Base-by-base conservation (phyloP, 352 stramenopile species). In the Pythium dissotocum region DNA sequence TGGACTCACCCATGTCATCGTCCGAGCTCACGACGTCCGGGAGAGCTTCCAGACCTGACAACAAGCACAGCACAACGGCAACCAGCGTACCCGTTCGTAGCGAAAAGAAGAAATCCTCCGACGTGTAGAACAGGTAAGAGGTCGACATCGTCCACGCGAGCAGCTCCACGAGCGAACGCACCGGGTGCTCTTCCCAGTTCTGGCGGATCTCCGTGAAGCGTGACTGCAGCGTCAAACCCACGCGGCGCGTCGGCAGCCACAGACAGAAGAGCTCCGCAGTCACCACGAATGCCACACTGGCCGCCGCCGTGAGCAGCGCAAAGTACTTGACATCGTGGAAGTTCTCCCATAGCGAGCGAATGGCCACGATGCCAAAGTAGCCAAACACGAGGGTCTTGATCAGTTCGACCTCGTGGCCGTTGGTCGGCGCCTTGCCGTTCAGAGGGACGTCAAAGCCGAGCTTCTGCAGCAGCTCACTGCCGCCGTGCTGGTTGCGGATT, bases 301-400 rank as follows among this genome's bases (percentile, higher is more conserved):
- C 87, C 21, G 80, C 83, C 0, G 77, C 80, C 4, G 84, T 87
- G 18, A 94, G 68, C 61, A 89, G 61, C 28, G 84, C 82, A 58
- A 93, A 93, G 44, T 79, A 73, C 80, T 87, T 82, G n/a, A 90
- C 72, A 62, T 93, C 84, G 55, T 91, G 76, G 16, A 88, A 84
- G 49, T 88, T 79, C 7, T 82, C 72, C 80, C 81, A 90, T 7
- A 93, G 69, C 32, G 83, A 79, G 26, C 83, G 84, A 32, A 91
- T 71, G 6, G 73, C 77, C 40, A 89, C 76, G 28, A 94, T 76
- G 2, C 84, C 87, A 48, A 92, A 68, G 67, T 87, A 89, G 56
- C 83, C 84, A 67, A 93, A 93, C 35, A 94, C 71, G 52, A 93
- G 70, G 58, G 77, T 93, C 77, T 94, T 94, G 63, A 94, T 87